Evolutionary conservation across 2,329 filamentous ascomycete genomes (phyloP).

Genomic region (Stachybotrys echinatus): DNA sequence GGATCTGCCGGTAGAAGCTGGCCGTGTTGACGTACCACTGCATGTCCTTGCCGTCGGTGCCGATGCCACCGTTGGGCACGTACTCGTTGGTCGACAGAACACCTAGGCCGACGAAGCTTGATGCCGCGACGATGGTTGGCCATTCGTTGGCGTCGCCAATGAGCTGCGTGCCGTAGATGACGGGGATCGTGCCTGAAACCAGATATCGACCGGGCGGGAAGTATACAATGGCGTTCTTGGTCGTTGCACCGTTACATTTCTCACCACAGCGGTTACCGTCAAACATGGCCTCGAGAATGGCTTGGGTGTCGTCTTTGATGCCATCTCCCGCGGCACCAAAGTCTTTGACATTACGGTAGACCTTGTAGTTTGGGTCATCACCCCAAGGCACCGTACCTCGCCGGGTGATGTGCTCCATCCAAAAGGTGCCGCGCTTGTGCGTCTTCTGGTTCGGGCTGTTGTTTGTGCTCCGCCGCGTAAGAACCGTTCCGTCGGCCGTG

Average conservation of each 20-base stretch:
- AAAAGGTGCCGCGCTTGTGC: too few relatives aligned
- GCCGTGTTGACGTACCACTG: not conserved
- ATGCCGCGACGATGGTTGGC: not conserved
- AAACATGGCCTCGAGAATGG: not conserved
- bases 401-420: constrained; percentile 14
- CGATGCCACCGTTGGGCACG: not conserved
- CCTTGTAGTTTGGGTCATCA: constrained; percentile 9
- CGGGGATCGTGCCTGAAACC: not conserved
- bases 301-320: not conserved
- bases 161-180: not conserved
- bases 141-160: not conserved
- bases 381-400: constrained; percentile 16
- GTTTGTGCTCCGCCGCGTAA: too few relatives aligned
- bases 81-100: not conserved
- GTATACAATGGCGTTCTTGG: not conserved
- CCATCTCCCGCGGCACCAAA: too few relatives aligned
- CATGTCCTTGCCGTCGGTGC: not conserved
- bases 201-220: not conserved
- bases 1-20: not conserved
- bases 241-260: not conserved
- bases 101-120: not conserved
- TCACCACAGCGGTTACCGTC: not conserved
- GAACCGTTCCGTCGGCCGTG: too few relatives aligned
- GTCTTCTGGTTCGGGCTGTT: too few relatives aligned
- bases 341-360: too few relatives aligned